A percentile compares a stretch with the other conserved stretches of the same genome.
Conservation (phyloP, 345 rosid species). For the Citrus unshiu region DNA sequence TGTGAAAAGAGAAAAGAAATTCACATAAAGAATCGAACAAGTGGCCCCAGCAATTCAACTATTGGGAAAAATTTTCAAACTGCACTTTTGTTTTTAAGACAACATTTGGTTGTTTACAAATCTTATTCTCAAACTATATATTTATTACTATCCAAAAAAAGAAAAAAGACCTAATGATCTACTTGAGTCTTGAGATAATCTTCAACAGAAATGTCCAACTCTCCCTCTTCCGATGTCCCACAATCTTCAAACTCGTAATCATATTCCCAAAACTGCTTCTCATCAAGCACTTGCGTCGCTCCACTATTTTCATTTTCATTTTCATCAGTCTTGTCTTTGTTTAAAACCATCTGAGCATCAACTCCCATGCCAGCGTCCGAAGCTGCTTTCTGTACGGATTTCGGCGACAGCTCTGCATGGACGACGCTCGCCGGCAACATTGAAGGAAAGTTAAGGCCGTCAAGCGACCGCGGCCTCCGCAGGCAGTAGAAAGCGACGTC, state of each 20-base stretch:
- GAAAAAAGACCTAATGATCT: background rate
- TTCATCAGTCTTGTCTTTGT: background rate
- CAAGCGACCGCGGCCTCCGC: slow-evolving; percentile 33
- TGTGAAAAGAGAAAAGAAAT: too few species aligned
- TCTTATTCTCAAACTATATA: too few species aligned
- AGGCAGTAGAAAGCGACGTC: slow-evolving; percentile 75
- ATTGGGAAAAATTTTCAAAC: too few species aligned
- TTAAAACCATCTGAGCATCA: slow-evolving; percentile 43
- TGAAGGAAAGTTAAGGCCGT: slow-evolving; percentile 52
- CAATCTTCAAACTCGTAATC: background rate
- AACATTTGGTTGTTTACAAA: too few species aligned
- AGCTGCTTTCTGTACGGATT: slow-evolving; percentile 65
- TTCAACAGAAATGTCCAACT: slow-evolving; percentile 58
- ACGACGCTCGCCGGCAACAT: slow-evolving; percentile 40
- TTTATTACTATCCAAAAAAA: too few species aligned
- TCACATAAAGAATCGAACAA: too few species aligned
- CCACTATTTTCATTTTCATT: background rate
- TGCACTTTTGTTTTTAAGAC: too few species aligned
- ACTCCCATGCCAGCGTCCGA: slow-evolving; percentile 85
- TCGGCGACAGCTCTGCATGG: slow-evolving; percentile 46
- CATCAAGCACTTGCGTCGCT: background rate
- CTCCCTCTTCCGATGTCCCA: slow-evolving; percentile 14
- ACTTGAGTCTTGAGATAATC: slow-evolving; percentile 60
- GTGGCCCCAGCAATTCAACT: too few species aligned
- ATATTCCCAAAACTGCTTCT: slow-evolving; percentile 10